Evolutionary conservation across 2,329 filamentous ascomycete genomes (phyloP).

Genomic region (Fusarium nanum): DNA sequence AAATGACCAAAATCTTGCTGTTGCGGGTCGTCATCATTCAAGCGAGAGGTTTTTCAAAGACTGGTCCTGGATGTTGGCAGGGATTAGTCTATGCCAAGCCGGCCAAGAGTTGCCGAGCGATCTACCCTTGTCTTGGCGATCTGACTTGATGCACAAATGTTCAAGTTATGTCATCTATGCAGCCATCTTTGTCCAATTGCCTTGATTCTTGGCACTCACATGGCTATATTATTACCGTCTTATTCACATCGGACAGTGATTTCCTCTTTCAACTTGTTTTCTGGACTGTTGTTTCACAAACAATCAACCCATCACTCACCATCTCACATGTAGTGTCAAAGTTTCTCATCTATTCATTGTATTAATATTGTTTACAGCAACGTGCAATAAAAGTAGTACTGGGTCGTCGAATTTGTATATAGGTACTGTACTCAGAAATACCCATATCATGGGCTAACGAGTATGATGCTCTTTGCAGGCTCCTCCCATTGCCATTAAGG

Average conservation of each 20-base stretch:
- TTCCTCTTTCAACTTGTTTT: not conserved
- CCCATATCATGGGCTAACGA: not conserved
- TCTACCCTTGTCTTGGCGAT: conserved; percentile 39
- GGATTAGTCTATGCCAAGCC: conserved; percentile 38
- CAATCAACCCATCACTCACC: not conserved
- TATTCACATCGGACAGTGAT: conserved; percentile 2
- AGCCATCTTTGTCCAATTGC: conserved; percentile 18
- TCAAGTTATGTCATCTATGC: conserved; percentile 29
- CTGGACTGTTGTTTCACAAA: not conserved
- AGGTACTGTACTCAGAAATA: conserved; percentile 1
- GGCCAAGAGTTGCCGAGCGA: conserved; percentile 43
- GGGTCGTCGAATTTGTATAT: conserved; percentile 5
- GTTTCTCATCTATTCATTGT: not conserved
- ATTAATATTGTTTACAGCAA: not conserved
- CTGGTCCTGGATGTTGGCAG: conserved; percentile 10
- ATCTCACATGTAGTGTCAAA: not conserved
- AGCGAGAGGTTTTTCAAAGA: not conserved
- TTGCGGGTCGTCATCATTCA: conserved; percentile 22
- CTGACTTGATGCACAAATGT: conserved; percentile 7
- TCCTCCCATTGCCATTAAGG: conserved; percentile 14
- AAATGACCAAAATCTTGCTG: conserved; percentile 2
- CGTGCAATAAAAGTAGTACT: not conserved
- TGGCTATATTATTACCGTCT: not conserved
- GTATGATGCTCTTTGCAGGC: conserved; percentile 1
- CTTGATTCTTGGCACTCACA: conserved; percentile 10